Conservation (phyloP, 768 basidiomycete species). For the Hydnomerulius pinastri region DNA sequence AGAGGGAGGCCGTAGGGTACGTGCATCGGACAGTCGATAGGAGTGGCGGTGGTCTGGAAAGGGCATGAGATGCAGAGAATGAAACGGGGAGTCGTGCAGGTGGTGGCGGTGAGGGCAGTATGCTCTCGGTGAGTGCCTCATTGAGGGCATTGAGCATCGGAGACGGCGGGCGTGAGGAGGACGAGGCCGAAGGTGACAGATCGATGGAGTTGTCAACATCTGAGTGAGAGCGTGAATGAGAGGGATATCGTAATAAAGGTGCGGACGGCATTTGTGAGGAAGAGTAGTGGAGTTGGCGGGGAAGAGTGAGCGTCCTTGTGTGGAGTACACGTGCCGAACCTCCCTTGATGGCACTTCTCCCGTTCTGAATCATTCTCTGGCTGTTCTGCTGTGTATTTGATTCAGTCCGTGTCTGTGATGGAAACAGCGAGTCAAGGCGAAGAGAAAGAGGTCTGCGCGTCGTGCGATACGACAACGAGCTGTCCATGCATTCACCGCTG, state of each 20-base stretch:
- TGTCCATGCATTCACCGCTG: constrained; percentile 8
- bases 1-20: constrained; percentile 62
- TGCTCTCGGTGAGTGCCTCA: constrained; percentile 47
- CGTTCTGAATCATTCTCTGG: constrained; percentile 1
- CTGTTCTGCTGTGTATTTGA: neutral
- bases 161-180: constrained; percentile 35
- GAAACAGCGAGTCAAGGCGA: constrained; percentile 3
- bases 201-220: neutral
- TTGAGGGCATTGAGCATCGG: constrained; percentile 42
- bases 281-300: constrained; percentile 16
- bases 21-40: constrained; percentile 59
- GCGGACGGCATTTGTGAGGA: constrained; percentile 5
- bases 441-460: constrained; percentile 5
- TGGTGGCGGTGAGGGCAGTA: constrained; percentile 44
- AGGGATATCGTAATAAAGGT: constrained; percentile 21
- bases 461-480: constrained; percentile 12
- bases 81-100: constrained; percentile 43
- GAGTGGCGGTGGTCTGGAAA: constrained; percentile 50
- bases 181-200: neutral
- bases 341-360: neutral
- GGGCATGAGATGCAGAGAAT: constrained; percentile 32
- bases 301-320: constrained; percentile 12
- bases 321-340: constrained; percentile 1
- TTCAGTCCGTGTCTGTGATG: neutral
- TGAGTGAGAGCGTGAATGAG: neutral